Evolutionary conservation across 1,284 basidiomycete genomes (phyloP).

Genomic region (Ceraceosorus guamensis): DNA sequence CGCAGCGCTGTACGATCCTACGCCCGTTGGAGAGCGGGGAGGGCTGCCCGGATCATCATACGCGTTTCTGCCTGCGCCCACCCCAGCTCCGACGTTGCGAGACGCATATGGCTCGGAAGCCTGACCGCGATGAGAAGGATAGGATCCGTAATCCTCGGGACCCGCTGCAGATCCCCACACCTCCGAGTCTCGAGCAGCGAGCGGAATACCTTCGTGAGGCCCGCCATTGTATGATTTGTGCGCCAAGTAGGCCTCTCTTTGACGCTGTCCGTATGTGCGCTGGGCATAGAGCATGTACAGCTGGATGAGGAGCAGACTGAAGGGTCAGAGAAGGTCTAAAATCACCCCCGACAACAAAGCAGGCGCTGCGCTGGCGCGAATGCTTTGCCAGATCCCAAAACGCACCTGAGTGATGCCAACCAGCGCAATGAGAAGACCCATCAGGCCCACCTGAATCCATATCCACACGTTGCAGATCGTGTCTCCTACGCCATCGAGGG

Average conservation of each 20-base stretch:
- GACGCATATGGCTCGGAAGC: too few species aligned
- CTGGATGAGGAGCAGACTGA: conserved; percentile 12
- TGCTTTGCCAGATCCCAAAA: neutral
- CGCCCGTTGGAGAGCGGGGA: too few species aligned
- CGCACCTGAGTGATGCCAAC: conserved; percentile 33
- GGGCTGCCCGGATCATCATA: too few species aligned
- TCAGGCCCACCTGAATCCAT: conserved; percentile 43
- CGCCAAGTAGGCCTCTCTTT: neutral
- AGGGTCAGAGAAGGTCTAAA: neutral
- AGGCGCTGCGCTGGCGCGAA: neutral
- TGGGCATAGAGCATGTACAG: conserved; percentile 46
- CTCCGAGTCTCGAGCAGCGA: too few species aligned
- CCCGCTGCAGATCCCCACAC: too few species aligned
- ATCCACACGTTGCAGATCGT: conserved; percentile 42
- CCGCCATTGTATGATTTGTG: neutral
- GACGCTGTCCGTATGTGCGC: conserved; percentile 26
- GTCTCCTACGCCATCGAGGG: conserved; percentile 13
- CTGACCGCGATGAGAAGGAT: too few species aligned
- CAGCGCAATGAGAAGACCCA: conserved; percentile 36
- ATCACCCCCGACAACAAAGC: neutral
- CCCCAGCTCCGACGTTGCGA: too few species aligned
- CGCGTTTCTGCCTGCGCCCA: too few species aligned
- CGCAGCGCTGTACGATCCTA: too few species aligned
- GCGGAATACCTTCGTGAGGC: too few species aligned
- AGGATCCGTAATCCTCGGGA: too few species aligned